Evolutionary conservation across 805 yeast genomes (phyloP).

Genomic region (Hanseniaspora guilliermondii): DNA sequence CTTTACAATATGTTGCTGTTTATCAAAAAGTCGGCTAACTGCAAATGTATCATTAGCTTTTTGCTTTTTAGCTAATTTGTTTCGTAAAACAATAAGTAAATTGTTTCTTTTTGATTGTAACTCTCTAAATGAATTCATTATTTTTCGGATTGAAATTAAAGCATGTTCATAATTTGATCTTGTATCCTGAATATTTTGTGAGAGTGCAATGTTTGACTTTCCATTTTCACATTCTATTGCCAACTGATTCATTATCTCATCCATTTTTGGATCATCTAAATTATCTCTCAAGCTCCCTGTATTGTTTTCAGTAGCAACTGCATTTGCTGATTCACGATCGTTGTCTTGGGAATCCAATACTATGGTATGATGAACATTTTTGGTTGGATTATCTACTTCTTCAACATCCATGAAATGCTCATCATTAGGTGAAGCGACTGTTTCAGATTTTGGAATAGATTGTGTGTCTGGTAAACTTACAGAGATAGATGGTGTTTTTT

Average conservation of each 20-base stretch:
- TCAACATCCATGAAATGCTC: neutral
- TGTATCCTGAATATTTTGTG: neutral
- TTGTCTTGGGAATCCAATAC: neutral
- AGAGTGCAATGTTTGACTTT: neutral
- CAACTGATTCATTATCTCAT: neutral
- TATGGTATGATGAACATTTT: neutral
- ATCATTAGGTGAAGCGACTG: neutral
- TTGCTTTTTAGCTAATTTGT: neutral
- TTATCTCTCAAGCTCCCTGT: neutral
- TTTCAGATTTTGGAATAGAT: neutral
- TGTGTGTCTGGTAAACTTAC: neutral
- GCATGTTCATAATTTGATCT: neutral
- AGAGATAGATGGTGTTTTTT: neutral
- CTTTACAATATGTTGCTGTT: neutral
- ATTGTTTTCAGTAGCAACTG: neutral
- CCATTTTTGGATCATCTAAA: neutral
- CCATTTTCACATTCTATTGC: neutral
- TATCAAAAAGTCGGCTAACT: neutral
- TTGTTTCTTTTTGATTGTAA: neutral
- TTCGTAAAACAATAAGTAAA: neutral
- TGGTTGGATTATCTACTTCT: neutral
- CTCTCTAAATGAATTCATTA: neutral
- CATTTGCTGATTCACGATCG: neutral
- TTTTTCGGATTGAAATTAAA: neutral
- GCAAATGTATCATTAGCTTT: neutral